Evolutionary conservation across 2,329 filamentous ascomycete genomes (phyloP).

Genomic region (Volutella citrinella): DNA sequence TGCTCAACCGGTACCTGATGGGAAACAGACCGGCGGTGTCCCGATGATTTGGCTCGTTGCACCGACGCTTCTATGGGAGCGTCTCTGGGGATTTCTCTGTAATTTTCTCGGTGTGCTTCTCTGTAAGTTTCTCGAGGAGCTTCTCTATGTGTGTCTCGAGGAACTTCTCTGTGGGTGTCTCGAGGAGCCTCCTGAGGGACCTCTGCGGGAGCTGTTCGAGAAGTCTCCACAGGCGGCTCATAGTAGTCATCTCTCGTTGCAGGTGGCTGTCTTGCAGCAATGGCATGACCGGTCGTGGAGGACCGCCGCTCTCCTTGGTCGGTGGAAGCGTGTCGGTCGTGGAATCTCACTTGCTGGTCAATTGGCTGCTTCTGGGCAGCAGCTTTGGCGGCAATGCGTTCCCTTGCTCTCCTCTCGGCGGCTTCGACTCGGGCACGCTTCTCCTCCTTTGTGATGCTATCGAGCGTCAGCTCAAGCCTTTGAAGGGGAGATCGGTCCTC

Average conservation of each 20-base stretch:
- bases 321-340: constrained; percentile 21
- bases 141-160: constrained; percentile 13
- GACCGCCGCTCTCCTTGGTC: constrained; percentile 15
- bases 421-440: constrained; percentile 82
- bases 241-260: too few relatives aligned
- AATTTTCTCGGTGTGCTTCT: constrained; percentile 9
- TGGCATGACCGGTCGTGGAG: constrained; percentile 12
- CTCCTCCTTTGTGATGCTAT: constrained; percentile 93
- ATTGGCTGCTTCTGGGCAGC: constrained; percentile 21
- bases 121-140: constrained; percentile 8
- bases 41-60: constrained; percentile 16
- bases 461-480: constrained; percentile 85
- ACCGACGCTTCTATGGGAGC: constrained; percentile 15
- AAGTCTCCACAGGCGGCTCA: too few relatives aligned
- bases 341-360: constrained; percentile 16
- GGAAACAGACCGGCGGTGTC: constrained; percentile 16
- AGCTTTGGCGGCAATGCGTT: constrained; percentile 48
- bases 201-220: constrained; percentile 14
- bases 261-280: constrained; percentile 11
- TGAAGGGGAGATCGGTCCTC: constrained; percentile 87
- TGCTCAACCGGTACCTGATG: constrained; percentile 19
- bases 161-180: constrained; percentile 6
- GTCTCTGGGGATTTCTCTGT: constrained; percentile 12
- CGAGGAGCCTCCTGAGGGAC: constrained; percentile 11
- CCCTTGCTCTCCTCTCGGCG: constrained; percentile 70